Percentiles rank a stretch among this genome's conserved stretches.
These are phyloP conservation scores for Hericium erinaceus DNA, from an alignment of 768 basidiomycete genomes.

Conservation along the genomic window DNA sequence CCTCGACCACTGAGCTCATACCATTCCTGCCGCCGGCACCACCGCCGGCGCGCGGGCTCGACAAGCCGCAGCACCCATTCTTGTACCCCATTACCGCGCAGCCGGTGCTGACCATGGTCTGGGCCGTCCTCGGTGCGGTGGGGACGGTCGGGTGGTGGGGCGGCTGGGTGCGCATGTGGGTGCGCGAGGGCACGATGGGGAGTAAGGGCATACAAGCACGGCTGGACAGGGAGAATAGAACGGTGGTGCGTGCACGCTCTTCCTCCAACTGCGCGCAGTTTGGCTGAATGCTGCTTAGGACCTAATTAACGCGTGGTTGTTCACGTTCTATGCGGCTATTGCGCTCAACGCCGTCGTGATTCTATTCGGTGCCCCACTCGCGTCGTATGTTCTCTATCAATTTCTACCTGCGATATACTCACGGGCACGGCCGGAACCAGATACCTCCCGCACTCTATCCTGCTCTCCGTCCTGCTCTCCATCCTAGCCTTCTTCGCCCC, in stretches of 20 bases:
- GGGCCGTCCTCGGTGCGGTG: constrained; percentile 43
- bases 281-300: constrained; percentile 29
- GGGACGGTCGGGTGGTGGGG: constrained; percentile 67
- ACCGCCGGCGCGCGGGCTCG: constrained; percentile 18
- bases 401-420: not conserved
- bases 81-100: constrained; percentile 54
- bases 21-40: not conserved
- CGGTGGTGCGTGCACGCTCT: constrained; percentile 26
- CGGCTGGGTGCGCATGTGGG: constrained; percentile 54
- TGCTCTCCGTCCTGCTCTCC: constrained; percentile 61
- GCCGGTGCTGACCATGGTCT: constrained; percentile 48
- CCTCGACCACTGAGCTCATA: not conserved
- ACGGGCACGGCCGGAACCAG: not conserved
- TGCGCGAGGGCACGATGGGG: constrained; percentile 33
- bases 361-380: constrained; percentile 68
- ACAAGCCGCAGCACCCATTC: constrained; percentile 65
- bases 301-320: constrained; percentile 37
- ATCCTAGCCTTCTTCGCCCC: constrained; percentile 58
- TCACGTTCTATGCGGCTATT: constrained; percentile 42
- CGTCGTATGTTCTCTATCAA: constrained; percentile 32
- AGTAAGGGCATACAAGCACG: constrained; percentile 35
- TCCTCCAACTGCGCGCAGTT: not conserved
- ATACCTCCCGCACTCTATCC: constrained; percentile 47
- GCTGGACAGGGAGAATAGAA: constrained; percentile 27
- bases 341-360: constrained; percentile 42